phyloP scores from a whole-genome alignment of 129 eudicot species.

The Helichrysum umbraculigerum region DNA sequence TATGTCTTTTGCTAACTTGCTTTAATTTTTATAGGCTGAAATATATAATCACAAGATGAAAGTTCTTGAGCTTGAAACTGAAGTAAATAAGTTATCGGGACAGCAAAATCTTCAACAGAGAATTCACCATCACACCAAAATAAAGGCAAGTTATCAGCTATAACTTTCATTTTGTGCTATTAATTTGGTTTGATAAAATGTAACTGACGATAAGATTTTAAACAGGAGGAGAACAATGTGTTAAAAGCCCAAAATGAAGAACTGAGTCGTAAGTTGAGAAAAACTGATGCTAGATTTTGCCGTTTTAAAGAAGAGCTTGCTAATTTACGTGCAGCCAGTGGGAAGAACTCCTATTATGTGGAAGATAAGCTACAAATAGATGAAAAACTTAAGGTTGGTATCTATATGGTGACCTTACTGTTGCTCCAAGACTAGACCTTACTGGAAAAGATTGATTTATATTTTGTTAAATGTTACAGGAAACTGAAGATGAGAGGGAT shows the following conservation, averaged over 20 bases:
- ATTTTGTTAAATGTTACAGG: constrained; percentile 42
- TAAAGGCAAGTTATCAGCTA: constrained; percentile 52
- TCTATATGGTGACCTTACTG: background rate
- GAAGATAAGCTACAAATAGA: constrained; percentile 60
- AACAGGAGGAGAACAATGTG: constrained; percentile 88
- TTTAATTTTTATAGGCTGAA: constrained; percentile 46
- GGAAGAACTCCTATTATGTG: constrained; percentile 51
- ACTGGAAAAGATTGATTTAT: constrained; percentile 3
- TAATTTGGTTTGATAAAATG: background rate
- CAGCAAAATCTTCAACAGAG: constrained; percentile 97
- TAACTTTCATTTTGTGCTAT: background rate
- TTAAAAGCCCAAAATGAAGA: constrained; percentile 77
- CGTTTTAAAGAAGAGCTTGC: constrained; percentile 74
- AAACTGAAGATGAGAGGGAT: constrained; percentile 72
- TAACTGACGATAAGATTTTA: constrained; percentile 5
- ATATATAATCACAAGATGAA: constrained; percentile 60
- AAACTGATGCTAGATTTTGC: constrained; percentile 48
- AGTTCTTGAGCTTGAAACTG: constrained; percentile 70
- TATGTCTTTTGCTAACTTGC: constrained; percentile 18
- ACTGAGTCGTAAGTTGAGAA: constrained; percentile 55
- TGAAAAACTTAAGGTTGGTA: constrained; percentile 67
- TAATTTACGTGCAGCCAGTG: constrained; percentile 54
- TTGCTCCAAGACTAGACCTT: constrained; percentile 2
- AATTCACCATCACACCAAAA: constrained; percentile 95
- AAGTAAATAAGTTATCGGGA: constrained; percentile 79